These are phyloP conservation scores for Bromus sterilis DNA, from an alignment of 176 grass and related monocot species.

Conservation along the genomic window DNA sequence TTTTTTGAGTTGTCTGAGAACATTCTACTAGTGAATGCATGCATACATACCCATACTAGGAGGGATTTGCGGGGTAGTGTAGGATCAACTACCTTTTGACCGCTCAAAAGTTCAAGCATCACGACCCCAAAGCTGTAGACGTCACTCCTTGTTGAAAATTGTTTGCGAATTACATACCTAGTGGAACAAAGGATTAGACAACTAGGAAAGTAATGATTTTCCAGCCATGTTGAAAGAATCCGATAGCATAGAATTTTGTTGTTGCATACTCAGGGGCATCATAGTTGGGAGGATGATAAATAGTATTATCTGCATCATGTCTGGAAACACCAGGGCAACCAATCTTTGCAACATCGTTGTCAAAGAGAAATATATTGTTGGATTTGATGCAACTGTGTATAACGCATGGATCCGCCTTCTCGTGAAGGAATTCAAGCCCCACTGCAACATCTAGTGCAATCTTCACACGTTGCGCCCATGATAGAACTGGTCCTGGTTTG, in stretches of 20 bases:
- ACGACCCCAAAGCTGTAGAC: constrained; percentile 79
- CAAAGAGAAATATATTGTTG: constrained; percentile 63
- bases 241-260: not conserved
- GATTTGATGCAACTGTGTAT: constrained; percentile 70
- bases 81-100: constrained; percentile 47
- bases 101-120: constrained; percentile 64
- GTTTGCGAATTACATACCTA: constrained; percentile 34
- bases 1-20: too few relatives aligned
- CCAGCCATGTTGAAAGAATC: not conserved
- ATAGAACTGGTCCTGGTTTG: constrained; percentile 42
- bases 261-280: constrained; percentile 68
- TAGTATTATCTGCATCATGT: not conserved
- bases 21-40: too few relatives aligned
- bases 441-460: constrained; percentile 44
- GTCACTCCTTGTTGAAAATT: constrained; percentile 56
- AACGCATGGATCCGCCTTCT: constrained; percentile 48
- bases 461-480: constrained; percentile 53
- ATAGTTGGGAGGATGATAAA: constrained; percentile 9
- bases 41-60: constrained; percentile 51
- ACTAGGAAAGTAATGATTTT: not conserved
- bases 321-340: not conserved
- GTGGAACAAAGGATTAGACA: not conserved
- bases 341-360: not conserved
- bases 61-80: constrained; percentile 41
- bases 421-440: constrained; percentile 68